Base-by-base conservation (phyloP, 306 rosid genomes). In the Vicia sativa region DNA sequence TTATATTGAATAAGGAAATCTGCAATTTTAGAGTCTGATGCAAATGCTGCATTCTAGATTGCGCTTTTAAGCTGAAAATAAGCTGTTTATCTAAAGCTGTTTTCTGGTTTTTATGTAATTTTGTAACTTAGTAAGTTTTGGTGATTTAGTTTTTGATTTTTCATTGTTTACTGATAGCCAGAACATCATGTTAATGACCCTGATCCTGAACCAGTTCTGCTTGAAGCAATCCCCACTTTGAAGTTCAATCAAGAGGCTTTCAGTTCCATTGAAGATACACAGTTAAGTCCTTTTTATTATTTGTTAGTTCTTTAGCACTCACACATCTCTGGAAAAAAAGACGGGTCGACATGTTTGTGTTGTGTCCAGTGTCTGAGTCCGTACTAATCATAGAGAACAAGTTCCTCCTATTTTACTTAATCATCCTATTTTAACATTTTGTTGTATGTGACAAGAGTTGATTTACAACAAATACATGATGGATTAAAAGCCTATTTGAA, bases 201-300 rank as follows among this genome's bases (percentile, higher is more conserved):
- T 31, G 96, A 83, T 71, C 80, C 86, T 9, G 98, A 83, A 73
- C 91, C 90, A 45, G 84, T 83, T 87, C 68, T 87, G 72, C 84
- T 92, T 71, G 86, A 92, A 42, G 96, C 96, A 35, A 92, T 92
- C 72, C 98, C 98, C 11, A 87, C 98, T 65, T 81, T 85, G 96
- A 92, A 88, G 79, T 87, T 80, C 81, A 62, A 88, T 68, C 91
- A 50, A 54, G 90, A 86, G 76, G 91, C 96, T 72, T 92, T 92
- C 83, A 86, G 87, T 72, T 83, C 91, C 57, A 65, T 82, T 62
- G 86, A 86, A 77, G 87, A 90, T 76, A 82, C 93, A 68, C 96
- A 85, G 98, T 92, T 81, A 76, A 90, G 98, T 83, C 82, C 53
- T 9, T 31, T 72, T 65, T 45, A 66, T 68, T 41, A 62, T 18